These are phyloP conservation scores for Debaryomyces coudertii DNA, from an alignment of 1,139 yeast species.

Conservation along the genomic window DNA sequence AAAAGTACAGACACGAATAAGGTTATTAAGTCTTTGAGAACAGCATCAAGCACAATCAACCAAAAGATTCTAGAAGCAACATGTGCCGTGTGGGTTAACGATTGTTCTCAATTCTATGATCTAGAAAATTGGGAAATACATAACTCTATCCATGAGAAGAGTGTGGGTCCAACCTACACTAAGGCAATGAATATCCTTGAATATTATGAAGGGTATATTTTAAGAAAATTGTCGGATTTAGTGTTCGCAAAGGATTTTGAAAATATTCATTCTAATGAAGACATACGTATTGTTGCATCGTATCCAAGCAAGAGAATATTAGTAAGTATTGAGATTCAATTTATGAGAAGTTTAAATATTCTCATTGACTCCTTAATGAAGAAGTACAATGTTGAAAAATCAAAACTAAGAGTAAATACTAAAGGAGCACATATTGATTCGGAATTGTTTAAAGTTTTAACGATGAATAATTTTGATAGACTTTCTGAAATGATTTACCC, in stretches of 20 bases:
- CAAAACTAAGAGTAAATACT: conserved; percentile 3
- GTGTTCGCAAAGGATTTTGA: conserved; percentile 24
- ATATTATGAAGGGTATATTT: conserved; percentile 40
- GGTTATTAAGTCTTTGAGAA: conserved; percentile 38
- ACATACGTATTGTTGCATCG: conserved; percentile 34
- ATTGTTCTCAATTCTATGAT: conserved; percentile 50
- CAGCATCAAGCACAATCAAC: conserved; percentile 35
- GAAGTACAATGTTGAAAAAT: conserved; percentile 40
- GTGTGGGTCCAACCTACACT: conserved; percentile 30
- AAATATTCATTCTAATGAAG: conserved; percentile 19
- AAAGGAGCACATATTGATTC: conserved; percentile 24
- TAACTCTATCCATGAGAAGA: conserved; percentile 15
- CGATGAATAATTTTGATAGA: conserved; percentile 50
- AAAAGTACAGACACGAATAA: conserved; percentile 43
- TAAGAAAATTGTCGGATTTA: conserved; percentile 33
- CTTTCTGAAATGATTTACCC: conserved; percentile 41
- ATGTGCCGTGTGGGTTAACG: conserved; percentile 53
- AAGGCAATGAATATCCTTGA: conserved; percentile 41
- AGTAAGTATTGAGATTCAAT: conserved; percentile 50
- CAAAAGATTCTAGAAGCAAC: conserved; percentile 48
- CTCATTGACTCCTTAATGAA: conserved; percentile 49
- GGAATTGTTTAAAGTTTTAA: conserved; percentile 42
- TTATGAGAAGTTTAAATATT: conserved; percentile 49
- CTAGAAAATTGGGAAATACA: conserved; percentile 47
- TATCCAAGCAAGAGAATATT: conserved; percentile 47